Evolutionary conservation across 1,139 yeast genomes (phyloP).

Genomic region (Zygosaccharomyces pseudobailii): DNA sequence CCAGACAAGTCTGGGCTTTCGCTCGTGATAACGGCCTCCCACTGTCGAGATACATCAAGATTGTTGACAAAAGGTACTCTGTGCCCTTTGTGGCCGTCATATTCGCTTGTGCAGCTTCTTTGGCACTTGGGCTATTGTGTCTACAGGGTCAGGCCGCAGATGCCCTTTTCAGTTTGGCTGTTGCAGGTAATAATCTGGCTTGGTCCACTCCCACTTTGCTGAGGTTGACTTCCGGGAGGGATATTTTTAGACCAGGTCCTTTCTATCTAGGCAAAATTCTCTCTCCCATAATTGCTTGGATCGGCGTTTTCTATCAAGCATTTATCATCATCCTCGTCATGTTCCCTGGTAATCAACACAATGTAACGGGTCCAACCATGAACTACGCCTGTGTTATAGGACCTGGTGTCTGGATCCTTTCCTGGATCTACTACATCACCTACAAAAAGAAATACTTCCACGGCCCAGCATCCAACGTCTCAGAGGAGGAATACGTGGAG

Average conservation of each 20-base stretch:
- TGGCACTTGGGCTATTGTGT: conserved; percentile 52
- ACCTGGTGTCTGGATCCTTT: conserved; percentile 45
- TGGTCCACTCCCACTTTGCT: conserved; percentile 56
- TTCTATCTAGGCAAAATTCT: conserved; percentile 53
- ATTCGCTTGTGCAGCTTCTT: conserved; percentile 45
- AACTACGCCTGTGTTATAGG: conserved; percentile 58
- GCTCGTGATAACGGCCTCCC: conserved; percentile 51
- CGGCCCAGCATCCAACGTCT: conserved; percentile 42
- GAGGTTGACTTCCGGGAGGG: conserved; percentile 43
- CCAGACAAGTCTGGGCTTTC: conserved; percentile 50
- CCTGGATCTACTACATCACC: conserved; percentile 42
- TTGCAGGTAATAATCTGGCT: conserved; percentile 58
- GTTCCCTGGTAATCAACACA: conserved; percentile 43
- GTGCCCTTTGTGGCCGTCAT: conserved; percentile 62
- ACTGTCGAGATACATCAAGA: conserved; percentile 45
- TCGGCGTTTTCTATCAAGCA: conserved; percentile 34
- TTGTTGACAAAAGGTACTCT: conserved; percentile 46
- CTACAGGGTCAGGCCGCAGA: conserved; percentile 54
- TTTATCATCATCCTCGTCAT: conserved; percentile 45
- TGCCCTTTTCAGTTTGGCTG: conserved; percentile 54
- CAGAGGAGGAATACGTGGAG: conserved; percentile 26
- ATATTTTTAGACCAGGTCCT: conserved; percentile 56
- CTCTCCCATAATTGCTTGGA: conserved; percentile 43
- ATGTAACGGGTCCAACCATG: conserved; percentile 44
- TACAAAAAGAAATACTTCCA: conserved; percentile 46